phyloP scores from a whole-genome alignment of 371 early-diverging fungal species.

The Mortierella sp. region DNA sequence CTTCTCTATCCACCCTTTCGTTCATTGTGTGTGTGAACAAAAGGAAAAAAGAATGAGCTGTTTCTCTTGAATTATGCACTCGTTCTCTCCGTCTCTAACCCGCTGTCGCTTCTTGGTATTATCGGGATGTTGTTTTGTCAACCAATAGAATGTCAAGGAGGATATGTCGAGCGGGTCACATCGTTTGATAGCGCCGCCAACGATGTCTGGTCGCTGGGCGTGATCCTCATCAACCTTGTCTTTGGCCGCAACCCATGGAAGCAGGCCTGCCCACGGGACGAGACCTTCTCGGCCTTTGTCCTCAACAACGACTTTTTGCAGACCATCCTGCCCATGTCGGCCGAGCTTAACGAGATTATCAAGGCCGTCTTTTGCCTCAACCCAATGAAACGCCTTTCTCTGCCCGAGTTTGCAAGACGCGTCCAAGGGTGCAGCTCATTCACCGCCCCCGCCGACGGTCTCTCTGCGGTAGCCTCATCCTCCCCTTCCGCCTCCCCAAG shows the following conservation, averaged over 20 bases:
- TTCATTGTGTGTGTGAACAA: background rate
- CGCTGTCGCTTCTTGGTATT: background rate
- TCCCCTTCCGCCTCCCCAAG: background rate
- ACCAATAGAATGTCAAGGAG: constrained; percentile 81
- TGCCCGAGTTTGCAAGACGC: constrained; percentile 70
- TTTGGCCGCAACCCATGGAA: constrained; percentile 89
- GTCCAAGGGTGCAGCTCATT: constrained; percentile 74
- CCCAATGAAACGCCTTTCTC: constrained; percentile 75
- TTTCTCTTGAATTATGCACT: constrained; percentile 27
- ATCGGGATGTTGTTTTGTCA: background rate
- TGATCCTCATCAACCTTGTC: constrained; percentile 84
- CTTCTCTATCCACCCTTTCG: background rate
- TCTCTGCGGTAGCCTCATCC: background rate
- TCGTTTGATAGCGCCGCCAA: constrained; percentile 83
- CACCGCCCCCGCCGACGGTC: constrained; percentile 41
- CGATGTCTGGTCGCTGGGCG: constrained; percentile 89
- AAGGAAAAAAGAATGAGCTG: background rate
- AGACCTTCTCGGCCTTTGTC: constrained; percentile 79
- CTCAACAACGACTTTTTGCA: constrained; percentile 71
- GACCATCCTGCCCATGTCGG: constrained; percentile 79
- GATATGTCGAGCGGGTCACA: constrained; percentile 63
- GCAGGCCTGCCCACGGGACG: constrained; percentile 78
- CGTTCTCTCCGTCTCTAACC: background rate
- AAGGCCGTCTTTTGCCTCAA: constrained; percentile 82
- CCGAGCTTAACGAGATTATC: constrained; percentile 78